Base-by-base conservation (phyloP, 2,329 filamentous ascomycete species). In the Boeremia lycopersici region DNA sequence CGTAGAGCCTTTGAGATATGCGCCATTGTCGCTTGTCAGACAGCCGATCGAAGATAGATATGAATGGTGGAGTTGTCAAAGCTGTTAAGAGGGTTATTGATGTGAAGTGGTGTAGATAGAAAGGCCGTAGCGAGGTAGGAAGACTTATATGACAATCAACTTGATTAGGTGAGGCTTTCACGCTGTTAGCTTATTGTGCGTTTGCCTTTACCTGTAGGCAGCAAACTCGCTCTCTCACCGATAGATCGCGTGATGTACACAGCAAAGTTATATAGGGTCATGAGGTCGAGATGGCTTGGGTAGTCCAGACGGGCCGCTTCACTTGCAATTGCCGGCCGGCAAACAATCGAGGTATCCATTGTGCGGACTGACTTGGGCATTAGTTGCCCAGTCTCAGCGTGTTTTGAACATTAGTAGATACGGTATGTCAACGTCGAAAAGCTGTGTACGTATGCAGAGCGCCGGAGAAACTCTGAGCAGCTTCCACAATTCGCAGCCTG, bases 201-300 rank as follows among this genome's bases (percentile, higher is more conserved):
- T 34, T 34, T 34, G 41, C 48, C 41, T 54, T 54, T 45, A 54
- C 51, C 34, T 43, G 10, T 36, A 45, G 51, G 51, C 40, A 4
- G 31, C 45, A 29, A 23, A 36, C 45, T 6, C 25, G 28, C 51
- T 54, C 51, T 48, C 39, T 54, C 45, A 54, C 51, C 33, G 38
- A 33, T 33, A 23, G 29, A 10, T 23, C 19, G 9, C 8, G 19
- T 5, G 19, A 23, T 5, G n/a, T n/a, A 23, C 19, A 11, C n/a
- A 4, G 9, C 15, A 10, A 36, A 5, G 17, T n/a, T 19, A 17
- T 9, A 10, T 6, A 11, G 34, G 34, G 19, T 10, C 15, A 2
- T 11, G 17, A 17, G 17, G 34, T 17, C 34, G 34, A 36, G 34
- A n/a, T 19, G 34, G 17, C 34, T n/a, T 19, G 9, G 34, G 19